Base-by-base conservation (phyloP, 257 asterid species). In the Primulina huaijiensis region DNA sequence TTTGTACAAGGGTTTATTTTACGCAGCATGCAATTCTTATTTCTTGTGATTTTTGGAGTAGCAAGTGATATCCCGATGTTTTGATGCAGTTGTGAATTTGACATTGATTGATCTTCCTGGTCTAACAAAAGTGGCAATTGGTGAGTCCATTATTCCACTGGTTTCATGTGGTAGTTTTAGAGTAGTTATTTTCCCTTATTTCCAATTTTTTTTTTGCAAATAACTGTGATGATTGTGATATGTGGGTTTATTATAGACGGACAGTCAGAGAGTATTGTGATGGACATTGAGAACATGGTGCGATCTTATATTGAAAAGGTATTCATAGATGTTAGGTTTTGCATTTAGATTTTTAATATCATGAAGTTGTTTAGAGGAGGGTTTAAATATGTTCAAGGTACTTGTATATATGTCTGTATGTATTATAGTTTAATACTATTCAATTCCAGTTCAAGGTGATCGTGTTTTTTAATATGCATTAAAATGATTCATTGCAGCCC, bases 21-120 rank as follows among this genome's bases (percentile, higher is more conserved):
- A 40, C n/a, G 21, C 38, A 8, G 11, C 65, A 70, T 70, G 31
- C 62, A 29, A 30, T 52, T 5, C 9, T 74, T 55, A 60, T 30
- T 52, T 38, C 46, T 60, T 37, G 60, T 25, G 60, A 33, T 72
- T 38, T 60, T 77, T 73, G 34, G 19, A 72, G 60, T 31, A 35
- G 12, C 37, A 50, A 76, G 64, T 78, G 64, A 80, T 62, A 68
- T 65, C 55, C 67, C 16, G 67, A 6, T 25, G 64, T 77, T 43
- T 37, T 68, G 60, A 25, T 46, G 84, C 90, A 87, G 90, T 84
- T 69, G 92, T 87, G 74, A 84, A 87, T 72, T 72, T 84, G 79
- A 87, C 92, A 12, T 75, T 87, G 79, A 84, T 87, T 29, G 92
- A 87, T 87, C 90, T 87, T 72, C 92, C 92, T 59, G 90, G 90